Evolutionary conservation across 1,139 yeast genomes (phyloP).

Genomic region (Neolecta irregularis): DNA sequence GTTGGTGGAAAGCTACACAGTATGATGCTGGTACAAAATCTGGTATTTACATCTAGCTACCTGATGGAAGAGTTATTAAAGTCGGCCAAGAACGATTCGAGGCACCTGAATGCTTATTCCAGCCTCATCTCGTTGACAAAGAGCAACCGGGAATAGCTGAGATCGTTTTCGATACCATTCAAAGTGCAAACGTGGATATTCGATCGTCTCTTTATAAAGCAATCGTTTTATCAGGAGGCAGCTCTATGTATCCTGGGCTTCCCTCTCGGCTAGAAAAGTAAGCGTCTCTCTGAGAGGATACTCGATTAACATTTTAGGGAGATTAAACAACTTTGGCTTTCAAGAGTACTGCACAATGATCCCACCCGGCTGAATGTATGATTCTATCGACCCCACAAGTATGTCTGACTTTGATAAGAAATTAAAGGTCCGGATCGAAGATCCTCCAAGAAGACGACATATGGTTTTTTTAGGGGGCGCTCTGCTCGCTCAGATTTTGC

Average conservation of each 20-base stretch:
- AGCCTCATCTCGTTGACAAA: slow-evolving; percentile 89
- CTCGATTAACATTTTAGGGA: slow-evolving; percentile 28
- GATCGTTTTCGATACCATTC: slow-evolving; percentile 67
- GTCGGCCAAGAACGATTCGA: slow-evolving; percentile 93
- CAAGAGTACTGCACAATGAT: slow-evolving; percentile 74
- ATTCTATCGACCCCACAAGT: background rate
- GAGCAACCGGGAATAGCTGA: slow-evolving; percentile 98
- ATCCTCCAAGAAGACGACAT: slow-evolving; percentile 97
- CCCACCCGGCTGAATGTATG: slow-evolving; percentile 52
- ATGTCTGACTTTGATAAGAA: slow-evolving; percentile 25
- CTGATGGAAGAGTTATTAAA: slow-evolving; percentile 88
- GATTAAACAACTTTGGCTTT: slow-evolving; percentile 88
- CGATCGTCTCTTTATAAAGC: slow-evolving; percentile 81
- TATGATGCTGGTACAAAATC: slow-evolving; percentile 5
- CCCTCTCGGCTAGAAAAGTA: slow-evolving; percentile 69
- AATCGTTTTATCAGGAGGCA: slow-evolving; percentile 90
- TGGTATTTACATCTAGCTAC: no score
- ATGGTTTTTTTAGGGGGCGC: slow-evolving; percentile 99
- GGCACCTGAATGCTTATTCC: slow-evolving; percentile 97
- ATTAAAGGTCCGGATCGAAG: slow-evolving; percentile 92
- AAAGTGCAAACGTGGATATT: slow-evolving; percentile 76
- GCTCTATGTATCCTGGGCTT: slow-evolving; percentile 96
- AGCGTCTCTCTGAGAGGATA: background rate
- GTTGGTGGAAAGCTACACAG: slow-evolving; percentile 63
- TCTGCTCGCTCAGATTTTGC: slow-evolving; percentile 93